A percentile compares a stretch with the other conserved stretches of the same genome.
Conservation (phyloP, 2,329 filamentous ascomycete species). For the Exophiala bonariae region DNA sequence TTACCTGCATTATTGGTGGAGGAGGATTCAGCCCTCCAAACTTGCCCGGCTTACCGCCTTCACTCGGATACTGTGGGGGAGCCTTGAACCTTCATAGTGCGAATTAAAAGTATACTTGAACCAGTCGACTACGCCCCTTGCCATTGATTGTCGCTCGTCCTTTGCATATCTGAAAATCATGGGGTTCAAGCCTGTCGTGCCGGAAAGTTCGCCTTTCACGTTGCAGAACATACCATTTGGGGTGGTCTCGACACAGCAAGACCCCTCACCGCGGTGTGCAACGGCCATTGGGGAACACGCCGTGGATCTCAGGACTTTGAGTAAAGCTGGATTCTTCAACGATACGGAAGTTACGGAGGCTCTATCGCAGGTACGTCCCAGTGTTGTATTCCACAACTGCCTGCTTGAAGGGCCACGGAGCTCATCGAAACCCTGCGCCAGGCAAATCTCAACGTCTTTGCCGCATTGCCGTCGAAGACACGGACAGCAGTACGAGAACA, state of each 20-base stretch:
- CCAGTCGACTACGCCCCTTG: too few species aligned
- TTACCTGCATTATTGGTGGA: too few species aligned
- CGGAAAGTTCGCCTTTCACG: conserved; percentile 41
- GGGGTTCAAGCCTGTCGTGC: background rate
- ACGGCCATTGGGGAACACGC: conserved; percentile 54
- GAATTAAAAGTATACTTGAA: too few species aligned
- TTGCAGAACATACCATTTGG: conserved; percentile 56
- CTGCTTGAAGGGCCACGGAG: background rate
- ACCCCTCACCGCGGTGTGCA: conserved; percentile 44
- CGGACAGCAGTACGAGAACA: conserved; percentile 10
- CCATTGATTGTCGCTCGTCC: too few species aligned
- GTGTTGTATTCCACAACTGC: too few species aligned
- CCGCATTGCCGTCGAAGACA: conserved; percentile 41
- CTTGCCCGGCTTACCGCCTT: too few species aligned
- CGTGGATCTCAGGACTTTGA: conserved; percentile 52
- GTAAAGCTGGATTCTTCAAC: conserved; percentile 32
- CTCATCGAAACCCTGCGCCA: conserved; percentile 17
- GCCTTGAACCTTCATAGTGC: too few species aligned
- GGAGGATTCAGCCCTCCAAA: too few species aligned
- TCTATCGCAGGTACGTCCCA: conserved; percentile 27
- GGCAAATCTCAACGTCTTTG: conserved; percentile 51
- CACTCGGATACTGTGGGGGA: too few species aligned
- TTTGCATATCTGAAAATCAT: background rate
- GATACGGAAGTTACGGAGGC: conserved; percentile 25
- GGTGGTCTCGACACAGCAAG: conserved; percentile 45